These are phyloP conservation scores for Cocos nucifera DNA, from an alignment of 176 grass and related monocot genomes.

Conservation along the genomic window DNA sequence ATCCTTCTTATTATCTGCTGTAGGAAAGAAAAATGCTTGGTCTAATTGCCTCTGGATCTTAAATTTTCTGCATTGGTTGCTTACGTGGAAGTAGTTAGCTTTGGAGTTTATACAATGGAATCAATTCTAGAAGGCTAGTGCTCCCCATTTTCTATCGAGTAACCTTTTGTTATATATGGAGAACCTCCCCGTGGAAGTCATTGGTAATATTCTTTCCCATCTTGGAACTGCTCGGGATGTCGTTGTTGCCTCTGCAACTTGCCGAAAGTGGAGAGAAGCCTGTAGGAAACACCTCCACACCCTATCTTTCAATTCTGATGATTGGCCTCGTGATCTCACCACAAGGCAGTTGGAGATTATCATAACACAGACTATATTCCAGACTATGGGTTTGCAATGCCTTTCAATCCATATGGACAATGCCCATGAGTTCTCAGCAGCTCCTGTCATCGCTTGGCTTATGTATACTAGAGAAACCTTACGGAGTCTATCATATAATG, in stretches of 20 bases:
- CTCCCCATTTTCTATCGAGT: neutral
- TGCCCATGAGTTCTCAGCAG: constrained; percentile 78
- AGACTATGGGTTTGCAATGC: constrained; percentile 67
- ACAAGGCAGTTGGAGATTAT: constrained; percentile 78
- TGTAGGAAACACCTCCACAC: constrained; percentile 69
- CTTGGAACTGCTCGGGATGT: constrained; percentile 61
- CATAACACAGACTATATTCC: constrained; percentile 92
- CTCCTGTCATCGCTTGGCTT: constrained; percentile 91
- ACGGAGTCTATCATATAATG: constrained; percentile 72
- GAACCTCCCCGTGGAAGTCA: constrained; percentile 74
- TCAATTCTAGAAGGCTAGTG: neutral
- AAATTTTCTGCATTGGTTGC: too few species aligned
- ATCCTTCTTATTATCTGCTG: neutral
- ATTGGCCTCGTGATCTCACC: constrained; percentile 64
- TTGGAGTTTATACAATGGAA: constrained; percentile 7
- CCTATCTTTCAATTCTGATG: constrained; percentile 65
- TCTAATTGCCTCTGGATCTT: neutral
- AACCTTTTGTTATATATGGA: constrained; percentile 41
- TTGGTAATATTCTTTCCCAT: constrained; percentile 90
- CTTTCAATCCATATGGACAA: constrained; percentile 78
- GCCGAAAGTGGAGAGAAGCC: constrained; percentile 74
- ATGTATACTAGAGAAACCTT: constrained; percentile 88
- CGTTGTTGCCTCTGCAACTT: constrained; percentile 64
- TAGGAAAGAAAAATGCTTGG: constrained; percentile 23
- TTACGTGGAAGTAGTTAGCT: too few species aligned